These are phyloP conservation scores for Rhizopogon vinicolor DNA, from an alignment of 768 basidiomycete species.

Conservation along the genomic window DNA sequence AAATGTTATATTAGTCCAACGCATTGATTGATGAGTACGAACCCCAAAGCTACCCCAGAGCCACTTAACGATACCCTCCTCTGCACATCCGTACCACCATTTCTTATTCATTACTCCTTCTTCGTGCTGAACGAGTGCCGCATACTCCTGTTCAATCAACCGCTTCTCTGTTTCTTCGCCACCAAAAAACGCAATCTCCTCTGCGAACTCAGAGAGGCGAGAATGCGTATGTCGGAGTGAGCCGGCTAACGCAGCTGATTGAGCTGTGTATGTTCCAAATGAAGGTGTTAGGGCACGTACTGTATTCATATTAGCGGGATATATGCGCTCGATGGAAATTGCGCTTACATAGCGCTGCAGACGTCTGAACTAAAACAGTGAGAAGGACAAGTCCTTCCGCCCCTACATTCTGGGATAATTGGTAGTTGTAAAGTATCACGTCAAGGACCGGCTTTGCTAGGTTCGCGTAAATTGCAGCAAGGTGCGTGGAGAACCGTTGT, in stretches of 20 bases:
- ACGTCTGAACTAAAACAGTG: conserved; percentile 79
- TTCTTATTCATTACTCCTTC: conserved; percentile 71
- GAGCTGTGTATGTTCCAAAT: conserved; percentile 87
- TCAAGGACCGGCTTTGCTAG: conserved; percentile 92
- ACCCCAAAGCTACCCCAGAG: conserved; percentile 95
- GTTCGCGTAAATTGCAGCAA: conserved; percentile 93
- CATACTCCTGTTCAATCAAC: conserved; percentile 86
- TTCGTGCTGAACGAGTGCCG: conserved; percentile 80
- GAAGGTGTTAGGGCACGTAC: conserved; percentile 88
- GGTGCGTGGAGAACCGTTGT: conserved; percentile 83
- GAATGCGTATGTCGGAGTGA: conserved; percentile 91
- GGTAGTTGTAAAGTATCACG: conserved; percentile 93
- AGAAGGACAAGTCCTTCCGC: conserved; percentile 86
- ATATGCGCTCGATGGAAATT: background rate
- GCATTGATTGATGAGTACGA: conserved; percentile 22
- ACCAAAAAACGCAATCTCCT: conserved; percentile 85
- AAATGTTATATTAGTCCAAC: conserved; percentile 4
- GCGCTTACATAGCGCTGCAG: conserved; percentile 75
- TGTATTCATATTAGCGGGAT: conserved; percentile 25
- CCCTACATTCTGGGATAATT: conserved; percentile 89
- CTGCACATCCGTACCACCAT: conserved; percentile 88
- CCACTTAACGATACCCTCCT: conserved; percentile 97
- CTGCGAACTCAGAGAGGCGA: conserved; percentile 81
- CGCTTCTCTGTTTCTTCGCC: conserved; percentile 90
- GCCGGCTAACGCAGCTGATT: conserved; percentile 84